Evolutionary conservation across 352 stramenopile species (phyloP).

Genomic region (Phytophthora capsici): DNA sequence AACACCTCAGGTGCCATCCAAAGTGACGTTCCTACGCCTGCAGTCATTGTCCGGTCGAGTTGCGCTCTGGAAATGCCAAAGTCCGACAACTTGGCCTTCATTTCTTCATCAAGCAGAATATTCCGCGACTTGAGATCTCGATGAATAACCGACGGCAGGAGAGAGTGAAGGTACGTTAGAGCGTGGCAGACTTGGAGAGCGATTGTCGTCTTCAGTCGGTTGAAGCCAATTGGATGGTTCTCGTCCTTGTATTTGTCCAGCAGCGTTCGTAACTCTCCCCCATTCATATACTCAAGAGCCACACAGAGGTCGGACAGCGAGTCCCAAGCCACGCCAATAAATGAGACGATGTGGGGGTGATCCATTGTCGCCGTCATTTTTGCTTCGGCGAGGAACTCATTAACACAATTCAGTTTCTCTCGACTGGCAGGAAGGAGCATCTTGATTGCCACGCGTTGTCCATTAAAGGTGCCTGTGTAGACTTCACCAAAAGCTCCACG

Average conservation of each 20-base stretch:
- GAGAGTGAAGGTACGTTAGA: constrained; percentile 43
- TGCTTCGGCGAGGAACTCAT: constrained; percentile 44
- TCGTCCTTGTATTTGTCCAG: constrained; percentile 31
- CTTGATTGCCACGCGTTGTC: constrained; percentile 45
- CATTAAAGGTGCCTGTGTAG: constrained; percentile 38
- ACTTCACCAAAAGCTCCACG: constrained; percentile 42
- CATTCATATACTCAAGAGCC: constrained; percentile 52
- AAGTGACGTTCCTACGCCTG: constrained; percentile 54
- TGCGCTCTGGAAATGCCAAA: constrained; percentile 54
- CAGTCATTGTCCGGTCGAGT: constrained; percentile 41
- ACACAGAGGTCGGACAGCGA: constrained; percentile 43
- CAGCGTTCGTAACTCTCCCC: constrained; percentile 45
- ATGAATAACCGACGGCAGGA: constrained; percentile 29
- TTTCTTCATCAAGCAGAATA: constrained; percentile 49
- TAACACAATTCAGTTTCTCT: constrained; percentile 28
- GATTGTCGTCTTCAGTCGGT: constrained; percentile 31
- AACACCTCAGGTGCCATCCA: constrained; percentile 73
- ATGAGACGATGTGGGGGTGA: constrained; percentile 41
- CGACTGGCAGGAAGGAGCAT: constrained; percentile 32
- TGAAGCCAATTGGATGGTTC: constrained; percentile 13
- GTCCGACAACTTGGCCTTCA: constrained; percentile 66
- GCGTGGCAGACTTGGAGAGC: constrained; percentile 43
- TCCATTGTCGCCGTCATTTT: constrained; percentile 39
- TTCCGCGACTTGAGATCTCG: constrained; percentile 49
- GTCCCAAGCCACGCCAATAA: constrained; percentile 51